Conservation (phyloP, 768 basidiomycete species). For the Termitomyces sp. region DNA sequence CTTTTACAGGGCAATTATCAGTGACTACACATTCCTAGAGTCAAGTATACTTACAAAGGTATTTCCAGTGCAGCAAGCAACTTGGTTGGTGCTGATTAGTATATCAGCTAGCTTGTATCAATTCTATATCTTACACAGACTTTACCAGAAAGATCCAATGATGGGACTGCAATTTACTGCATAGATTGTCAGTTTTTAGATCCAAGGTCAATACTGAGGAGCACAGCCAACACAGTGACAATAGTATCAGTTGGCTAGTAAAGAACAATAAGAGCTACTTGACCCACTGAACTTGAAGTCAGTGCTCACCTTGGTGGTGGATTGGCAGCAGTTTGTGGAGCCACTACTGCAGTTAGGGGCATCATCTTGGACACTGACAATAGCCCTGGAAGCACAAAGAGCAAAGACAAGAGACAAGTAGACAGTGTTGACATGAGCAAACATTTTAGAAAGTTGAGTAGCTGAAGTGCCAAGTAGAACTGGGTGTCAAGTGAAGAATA, state of each 20-base stretch:
- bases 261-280: background rate
- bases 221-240: constrained; percentile 8
- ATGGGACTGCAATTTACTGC: constrained; percentile 18
- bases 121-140: no score
- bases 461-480: constrained; percentile 11
- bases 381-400: constrained; percentile 14
- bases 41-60: constrained; percentile 13
- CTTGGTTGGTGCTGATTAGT: constrained; percentile 11
- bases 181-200: background rate
- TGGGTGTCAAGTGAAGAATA: constrained; percentile 12
- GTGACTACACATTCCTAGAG: background rate
- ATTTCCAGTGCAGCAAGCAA: constrained; percentile 19
- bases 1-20: background rate
- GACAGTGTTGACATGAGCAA: constrained; percentile 11
- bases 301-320: background rate
- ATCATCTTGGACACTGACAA: background rate
- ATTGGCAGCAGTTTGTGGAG: constrained; percentile 2
- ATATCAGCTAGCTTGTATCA: background rate
- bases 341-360: background rate
- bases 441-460: constrained; percentile 9
- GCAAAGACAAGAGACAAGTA: constrained; percentile 14
- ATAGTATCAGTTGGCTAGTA: background rate
- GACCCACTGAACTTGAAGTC: background rate
- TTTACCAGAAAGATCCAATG: constrained; percentile 8
- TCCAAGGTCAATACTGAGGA: constrained; percentile 11